Conservation (phyloP, 768 basidiomycete genomes). For the Botryobasidium botryosum region DNA sequence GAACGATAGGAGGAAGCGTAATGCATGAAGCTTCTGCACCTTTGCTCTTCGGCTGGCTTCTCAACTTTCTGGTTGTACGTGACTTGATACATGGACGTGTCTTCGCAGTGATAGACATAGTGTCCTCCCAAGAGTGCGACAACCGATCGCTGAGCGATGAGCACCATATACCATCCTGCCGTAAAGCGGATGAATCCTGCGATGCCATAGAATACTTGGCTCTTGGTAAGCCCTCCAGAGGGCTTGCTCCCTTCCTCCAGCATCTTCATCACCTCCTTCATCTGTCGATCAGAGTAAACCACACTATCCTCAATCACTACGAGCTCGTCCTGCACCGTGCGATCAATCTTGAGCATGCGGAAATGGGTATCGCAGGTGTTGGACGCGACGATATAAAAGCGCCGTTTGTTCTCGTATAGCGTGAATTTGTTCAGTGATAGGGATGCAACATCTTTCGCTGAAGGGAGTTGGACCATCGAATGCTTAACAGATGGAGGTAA, state of each 20-base stretch:
- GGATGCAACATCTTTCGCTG: too few species aligned
- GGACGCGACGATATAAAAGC: slow-evolving; percentile 85
- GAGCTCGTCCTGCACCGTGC: slow-evolving; percentile 61
- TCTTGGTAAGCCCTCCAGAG: slow-evolving; percentile 72
- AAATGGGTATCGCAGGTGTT: slow-evolving; percentile 79
- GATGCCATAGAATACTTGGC: slow-evolving; percentile 63
- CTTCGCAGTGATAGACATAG: slow-evolving; percentile 92
- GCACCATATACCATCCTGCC: slow-evolving; percentile 89
- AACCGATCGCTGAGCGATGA: slow-evolving; percentile 76
- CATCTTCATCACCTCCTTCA: slow-evolving; percentile 85
- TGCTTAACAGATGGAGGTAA: too few species aligned
- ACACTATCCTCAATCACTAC: slow-evolving; percentile 73
- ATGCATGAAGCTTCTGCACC: slow-evolving; percentile 14
- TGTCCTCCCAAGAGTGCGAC: slow-evolving; percentile 91
- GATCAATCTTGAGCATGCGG: slow-evolving; percentile 84
- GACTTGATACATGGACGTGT: slow-evolving; percentile 67
- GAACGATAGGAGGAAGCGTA: background rate
- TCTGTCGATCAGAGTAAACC: slow-evolving; percentile 76
- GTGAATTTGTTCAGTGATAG: slow-evolving; percentile 87
- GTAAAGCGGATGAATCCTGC: slow-evolving; percentile 91
- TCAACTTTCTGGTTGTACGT: slow-evolving; percentile 70
- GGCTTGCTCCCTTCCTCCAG: slow-evolving; percentile 86
- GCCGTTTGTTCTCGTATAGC: slow-evolving; percentile 79
- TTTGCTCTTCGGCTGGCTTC: slow-evolving; percentile 74
- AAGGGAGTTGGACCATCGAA: too few species aligned